These are phyloP conservation scores for Annulohypoxylon maeteangense DNA, from an alignment of 495 filamentous ascomycete species.

Conservation along the genomic window DNA sequence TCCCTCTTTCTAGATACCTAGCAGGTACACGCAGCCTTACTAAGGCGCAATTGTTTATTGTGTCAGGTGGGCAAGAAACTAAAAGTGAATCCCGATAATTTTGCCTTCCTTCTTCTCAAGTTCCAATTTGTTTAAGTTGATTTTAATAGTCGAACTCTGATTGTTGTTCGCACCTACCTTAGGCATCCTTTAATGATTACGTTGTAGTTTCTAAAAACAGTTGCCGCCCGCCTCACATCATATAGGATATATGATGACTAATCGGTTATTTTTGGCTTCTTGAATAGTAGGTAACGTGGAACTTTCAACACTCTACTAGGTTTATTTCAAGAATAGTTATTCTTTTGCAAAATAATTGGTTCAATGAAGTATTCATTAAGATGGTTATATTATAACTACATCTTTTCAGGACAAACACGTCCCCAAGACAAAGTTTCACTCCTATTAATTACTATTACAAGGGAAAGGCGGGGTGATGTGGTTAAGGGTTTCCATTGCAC, in stretches of 20 bases:
- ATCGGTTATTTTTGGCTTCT: not conserved
- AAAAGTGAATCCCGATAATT: not conserved
- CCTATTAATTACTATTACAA: no score
- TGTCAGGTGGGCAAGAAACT: not conserved
- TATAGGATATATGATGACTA: not conserved
- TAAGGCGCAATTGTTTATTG: not conserved
- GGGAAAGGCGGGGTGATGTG: no score
- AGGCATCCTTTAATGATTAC: conserved; percentile 3
- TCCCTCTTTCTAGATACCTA: not conserved
- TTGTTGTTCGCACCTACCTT: not conserved
- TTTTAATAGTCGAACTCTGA: not conserved
- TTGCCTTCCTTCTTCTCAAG: not conserved
- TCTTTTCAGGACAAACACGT: no score
- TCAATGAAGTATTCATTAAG: no score
- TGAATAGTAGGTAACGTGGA: no score
- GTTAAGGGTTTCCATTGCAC: no score
- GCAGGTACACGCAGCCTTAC: not conserved
- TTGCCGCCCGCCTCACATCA: no score
- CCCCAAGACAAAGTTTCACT: no score
- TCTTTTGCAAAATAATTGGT: no score
- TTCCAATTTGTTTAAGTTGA: not conserved
- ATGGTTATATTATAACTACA: no score
- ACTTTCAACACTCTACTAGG: no score
- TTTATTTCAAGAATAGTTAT: no score
- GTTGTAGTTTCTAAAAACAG: not conserved